Evolutionary conservation across 257 asterid genomes (phyloP), one percentile per base, ranked within the genome.

Genomic region (Solanum ossicruentum): DNA sequence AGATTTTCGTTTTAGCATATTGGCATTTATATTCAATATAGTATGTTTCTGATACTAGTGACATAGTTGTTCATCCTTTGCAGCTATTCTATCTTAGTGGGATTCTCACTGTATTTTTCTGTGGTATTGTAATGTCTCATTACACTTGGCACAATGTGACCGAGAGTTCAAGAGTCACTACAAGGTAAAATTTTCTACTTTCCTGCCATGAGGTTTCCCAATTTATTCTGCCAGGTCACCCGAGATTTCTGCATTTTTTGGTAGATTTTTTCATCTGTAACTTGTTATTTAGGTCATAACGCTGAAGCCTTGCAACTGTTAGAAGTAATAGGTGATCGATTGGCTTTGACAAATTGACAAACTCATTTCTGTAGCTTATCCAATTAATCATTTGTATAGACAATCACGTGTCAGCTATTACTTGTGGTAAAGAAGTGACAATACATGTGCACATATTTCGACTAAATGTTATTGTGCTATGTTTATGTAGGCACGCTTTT

Each of bases 121-220:
- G 92, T 83, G 92, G 92, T 84, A 89, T 89, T 65, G 92, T 88
- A 10, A 89, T 89, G 92, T 89, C 91, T 21, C 92, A 89, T 45
- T 89, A 89, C 87, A 89, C 92, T 23, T 89, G 92, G 92, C 89
- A 89, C 86, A 89, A 89, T 83, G 92, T 89, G 60, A 89, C 92
- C 16, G 87, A 80, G 87, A 88, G 89, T 81, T 89, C 92, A 80
- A 88, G 92, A 84, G 81, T 83, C 67, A 89, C 92, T 67, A 86
- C 90, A 49, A 89, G 87, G 92, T 88, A 88, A 61, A 65, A 36
- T 43, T 26, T 20, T 26, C 85, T 63, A 26, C 36, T 36, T 39
- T 51, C 39, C 45, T 81, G 43, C 58, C 41, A 1, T 12, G 21
- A 21, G 21, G 73, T 28, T 20, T 58, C 28, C n/a, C 61, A 54